phyloP scores from a whole-genome alignment of 1,139 yeast genomes.

The Chernovozyma sophiae-reginae region DNA sequence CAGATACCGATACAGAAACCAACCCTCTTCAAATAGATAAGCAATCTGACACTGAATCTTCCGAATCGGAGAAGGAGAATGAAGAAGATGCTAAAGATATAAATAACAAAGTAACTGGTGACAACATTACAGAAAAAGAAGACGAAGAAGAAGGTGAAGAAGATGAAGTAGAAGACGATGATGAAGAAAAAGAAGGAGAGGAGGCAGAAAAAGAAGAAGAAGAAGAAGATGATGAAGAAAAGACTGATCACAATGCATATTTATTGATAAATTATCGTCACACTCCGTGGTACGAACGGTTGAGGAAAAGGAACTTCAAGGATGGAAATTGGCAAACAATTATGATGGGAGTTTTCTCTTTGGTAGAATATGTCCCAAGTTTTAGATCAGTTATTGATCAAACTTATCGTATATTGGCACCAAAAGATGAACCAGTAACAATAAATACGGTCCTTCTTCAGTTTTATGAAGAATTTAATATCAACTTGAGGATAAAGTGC shows the following conservation, averaged over 20 bases:
- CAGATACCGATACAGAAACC: slow-evolving; percentile 14
- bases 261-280: slow-evolving; percentile 58
- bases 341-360: slow-evolving; percentile 64
- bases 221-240: slow-evolving; percentile 14
- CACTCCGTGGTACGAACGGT: slow-evolving; percentile 71
- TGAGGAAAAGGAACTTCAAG: slow-evolving; percentile 68
- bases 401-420: slow-evolving; percentile 54
- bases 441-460: slow-evolving; percentile 45
- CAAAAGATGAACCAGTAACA: slow-evolving; percentile 47
- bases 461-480: slow-evolving; percentile 46
- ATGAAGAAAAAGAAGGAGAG: slow-evolving; percentile 11
- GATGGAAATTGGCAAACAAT: slow-evolving; percentile 87
- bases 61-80: slow-evolving; percentile 9
- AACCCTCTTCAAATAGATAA: slow-evolving; percentile 7
- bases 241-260: slow-evolving; percentile 47
- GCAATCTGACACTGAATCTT: slow-evolving; percentile 7
- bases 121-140: no score
- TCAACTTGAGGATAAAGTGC: slow-evolving; percentile 48
- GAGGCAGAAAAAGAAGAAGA: slow-evolving; percentile 8
- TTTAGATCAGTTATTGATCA: slow-evolving; percentile 45
- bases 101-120: slow-evolving; percentile 23
- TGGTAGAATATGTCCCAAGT: slow-evolving; percentile 56
- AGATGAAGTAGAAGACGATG: slow-evolving; percentile 16
- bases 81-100: slow-evolving; percentile 26
- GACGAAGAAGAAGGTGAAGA: no score